A percentile compares a stretch with the other conserved stretches of the same genome.
phyloP scores from a whole-genome alignment of 495 filamentous ascomycete species.

The Gamarada debralockiae region DNA sequence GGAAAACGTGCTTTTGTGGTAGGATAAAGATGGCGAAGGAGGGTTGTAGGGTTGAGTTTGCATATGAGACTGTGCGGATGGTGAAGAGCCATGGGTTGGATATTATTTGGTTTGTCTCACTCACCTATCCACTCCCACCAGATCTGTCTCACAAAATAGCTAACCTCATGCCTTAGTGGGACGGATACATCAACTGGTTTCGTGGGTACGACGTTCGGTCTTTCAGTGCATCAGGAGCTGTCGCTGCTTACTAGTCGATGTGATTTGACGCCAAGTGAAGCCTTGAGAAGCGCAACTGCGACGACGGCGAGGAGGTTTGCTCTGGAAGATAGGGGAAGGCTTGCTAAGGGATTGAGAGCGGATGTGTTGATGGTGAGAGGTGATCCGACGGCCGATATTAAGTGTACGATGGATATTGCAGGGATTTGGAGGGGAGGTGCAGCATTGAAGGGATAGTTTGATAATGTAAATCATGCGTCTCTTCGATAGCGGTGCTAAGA shows the following conservation, averaged over 20 bases:
- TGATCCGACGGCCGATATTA: conserved; percentile 36
- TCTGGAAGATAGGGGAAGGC: conserved; percentile 32
- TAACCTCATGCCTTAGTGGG: not conserved
- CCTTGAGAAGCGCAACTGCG: conserved; percentile 18
- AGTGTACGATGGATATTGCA: conserved; percentile 27
- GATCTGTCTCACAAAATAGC: not conserved
- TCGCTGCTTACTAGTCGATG: not conserved
- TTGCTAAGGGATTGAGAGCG: conserved; percentile 32
- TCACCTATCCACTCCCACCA: no score
- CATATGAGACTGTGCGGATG: not conserved
- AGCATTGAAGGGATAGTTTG: no score
- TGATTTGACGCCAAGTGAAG: not conserved
- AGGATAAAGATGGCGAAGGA: not conserved
- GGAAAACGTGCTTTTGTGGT: not conserved
- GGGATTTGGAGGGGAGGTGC: conserved; percentile 27
- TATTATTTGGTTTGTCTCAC: not conserved
- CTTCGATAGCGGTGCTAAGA: no score
- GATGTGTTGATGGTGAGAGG: conserved; percentile 37
- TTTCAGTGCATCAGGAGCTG: not conserved
- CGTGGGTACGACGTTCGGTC: not conserved
- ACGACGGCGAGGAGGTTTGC: conserved; percentile 31
- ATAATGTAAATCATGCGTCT: no score
- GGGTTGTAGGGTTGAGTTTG: not conserved
- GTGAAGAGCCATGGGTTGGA: not conserved
- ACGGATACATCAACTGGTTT: not conserved